phyloP scores from a whole-genome alignment of 2,329 filamentous ascomycete species.

The Fusarium sp. region DNA sequence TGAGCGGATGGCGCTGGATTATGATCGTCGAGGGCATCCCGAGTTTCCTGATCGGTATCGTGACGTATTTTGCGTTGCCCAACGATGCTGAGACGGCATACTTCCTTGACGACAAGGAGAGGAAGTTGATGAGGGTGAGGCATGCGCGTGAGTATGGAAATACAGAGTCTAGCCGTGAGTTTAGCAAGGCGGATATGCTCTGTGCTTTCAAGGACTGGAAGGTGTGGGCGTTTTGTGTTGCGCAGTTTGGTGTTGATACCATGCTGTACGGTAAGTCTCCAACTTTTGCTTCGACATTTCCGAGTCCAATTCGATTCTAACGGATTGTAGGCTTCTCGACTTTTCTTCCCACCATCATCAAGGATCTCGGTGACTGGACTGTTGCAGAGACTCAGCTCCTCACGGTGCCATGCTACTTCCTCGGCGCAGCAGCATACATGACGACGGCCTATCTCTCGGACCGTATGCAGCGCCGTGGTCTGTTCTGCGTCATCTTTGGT shows the following conservation, averaged over 20 bases:
- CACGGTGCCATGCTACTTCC: slow-evolving; percentile 81
- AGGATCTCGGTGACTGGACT: slow-evolving; percentile 73
- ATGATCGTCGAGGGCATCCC: slow-evolving; percentile 66
- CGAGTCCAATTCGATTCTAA: neutral
- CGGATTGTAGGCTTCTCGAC: slow-evolving; percentile 73
- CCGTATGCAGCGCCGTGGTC: slow-evolving; percentile 71
- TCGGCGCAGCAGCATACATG: slow-evolving; percentile 79
- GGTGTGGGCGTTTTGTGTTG: slow-evolving; percentile 76
- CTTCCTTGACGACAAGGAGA: slow-evolving; percentile 68
- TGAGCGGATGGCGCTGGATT: slow-evolving; percentile 79
- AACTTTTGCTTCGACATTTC: neutral
- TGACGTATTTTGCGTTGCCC: slow-evolving; percentile 51
- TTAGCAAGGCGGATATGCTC: slow-evolving; percentile 71
- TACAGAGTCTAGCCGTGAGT: slow-evolving; percentile 59
- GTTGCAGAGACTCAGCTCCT: slow-evolving; percentile 77
- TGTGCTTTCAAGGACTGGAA: slow-evolving; percentile 81
- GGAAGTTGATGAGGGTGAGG: slow-evolving; percentile 71
- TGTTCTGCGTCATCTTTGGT: slow-evolving; percentile 74
- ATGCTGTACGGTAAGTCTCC: slow-evolving; percentile 72
- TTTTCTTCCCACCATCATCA: slow-evolving; percentile 84
- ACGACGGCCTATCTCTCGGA: slow-evolving; percentile 75
- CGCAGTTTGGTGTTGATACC: slow-evolving; percentile 79
- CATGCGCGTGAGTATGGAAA: slow-evolving; percentile 59
- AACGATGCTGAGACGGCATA: slow-evolving; percentile 65
- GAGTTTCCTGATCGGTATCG: slow-evolving; percentile 53